A percentile compares a stretch with the other conserved stretches of the same genome.
These are phyloP conservation scores for Saturnispora diversa DNA, from an alignment of 805 yeast genomes.

Conservation along the genomic window DNA sequence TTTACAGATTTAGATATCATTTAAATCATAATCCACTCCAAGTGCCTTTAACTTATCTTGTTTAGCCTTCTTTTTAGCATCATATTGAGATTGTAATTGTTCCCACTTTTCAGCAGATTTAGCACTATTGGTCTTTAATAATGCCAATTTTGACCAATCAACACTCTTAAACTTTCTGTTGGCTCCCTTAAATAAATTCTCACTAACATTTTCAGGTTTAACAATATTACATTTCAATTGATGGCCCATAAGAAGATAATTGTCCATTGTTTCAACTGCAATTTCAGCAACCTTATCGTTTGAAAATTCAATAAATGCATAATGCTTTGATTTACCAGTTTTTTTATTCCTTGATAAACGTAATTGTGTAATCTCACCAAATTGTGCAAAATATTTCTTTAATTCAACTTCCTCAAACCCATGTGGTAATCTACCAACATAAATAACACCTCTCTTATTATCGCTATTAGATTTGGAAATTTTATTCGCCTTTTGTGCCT, in stretches of 20 bases:
- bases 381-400: slow-evolving; percentile 77
- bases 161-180: slow-evolving; percentile 46
- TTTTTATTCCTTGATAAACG: slow-evolving; percentile 82
- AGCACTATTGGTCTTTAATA: slow-evolving; percentile 46
- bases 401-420: slow-evolving; percentile 83
- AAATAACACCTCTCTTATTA: slow-evolving; percentile 50
- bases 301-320: slow-evolving; percentile 81
- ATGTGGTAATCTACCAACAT: slow-evolving; percentile 86
- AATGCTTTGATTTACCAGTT: slow-evolving; percentile 87
- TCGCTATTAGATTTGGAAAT: slow-evolving; percentile 3
- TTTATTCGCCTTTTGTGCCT: background rate
- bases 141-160: slow-evolving; percentile 52
- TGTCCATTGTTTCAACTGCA: slow-evolving; percentile 94
- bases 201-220: slow-evolving; percentile 49
- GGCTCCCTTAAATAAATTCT: slow-evolving; percentile 52
- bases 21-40: slow-evolving; percentile 48
- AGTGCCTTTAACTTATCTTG: slow-evolving; percentile 41
- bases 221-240: slow-evolving; percentile 53
- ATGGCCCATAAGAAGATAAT: slow-evolving; percentile 83
- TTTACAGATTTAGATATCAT: slow-evolving; percentile 15
- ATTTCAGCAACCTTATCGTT: slow-evolving; percentile 68
- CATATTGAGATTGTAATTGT: slow-evolving; percentile 40
- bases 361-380: slow-evolving; percentile 74
- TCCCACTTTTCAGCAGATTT: slow-evolving; percentile 53
- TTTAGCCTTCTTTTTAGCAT: slow-evolving; percentile 36